These are phyloP conservation scores for Syzygium grande DNA, from an alignment of 345 rosid species.

Conservation along the genomic window DNA sequence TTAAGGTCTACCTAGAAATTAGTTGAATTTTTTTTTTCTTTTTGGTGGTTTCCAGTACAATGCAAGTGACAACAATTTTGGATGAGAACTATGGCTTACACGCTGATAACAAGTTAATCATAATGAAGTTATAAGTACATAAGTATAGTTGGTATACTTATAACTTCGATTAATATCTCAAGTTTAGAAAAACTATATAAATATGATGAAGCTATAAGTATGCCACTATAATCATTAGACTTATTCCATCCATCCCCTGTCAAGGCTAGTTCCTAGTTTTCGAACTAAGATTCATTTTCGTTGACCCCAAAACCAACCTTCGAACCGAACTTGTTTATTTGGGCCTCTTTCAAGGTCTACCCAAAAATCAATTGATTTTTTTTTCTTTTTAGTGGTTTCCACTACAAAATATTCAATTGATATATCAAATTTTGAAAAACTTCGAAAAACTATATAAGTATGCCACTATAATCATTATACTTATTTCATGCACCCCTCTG, in stretches of 20 bases:
- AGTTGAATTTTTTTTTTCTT: background rate
- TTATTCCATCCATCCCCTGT: background rate
- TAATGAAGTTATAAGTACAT: background rate
- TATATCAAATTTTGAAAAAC: background rate
- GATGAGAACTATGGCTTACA: background rate
- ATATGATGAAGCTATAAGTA: background rate
- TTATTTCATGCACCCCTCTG: background rate
- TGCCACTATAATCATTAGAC: background rate
- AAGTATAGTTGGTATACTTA: background rate
- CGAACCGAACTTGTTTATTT: fast-evolving
- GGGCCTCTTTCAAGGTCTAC: background rate
- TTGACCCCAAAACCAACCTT: background rate
- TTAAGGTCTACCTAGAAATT: background rate
- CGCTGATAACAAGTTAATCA: background rate
- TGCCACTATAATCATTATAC: background rate
- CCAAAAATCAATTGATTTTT: background rate
- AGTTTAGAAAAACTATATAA: background rate
- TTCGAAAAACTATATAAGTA: background rate
- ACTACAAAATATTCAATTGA: background rate
- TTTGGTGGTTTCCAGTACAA: background rate
- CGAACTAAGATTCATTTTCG: background rate
- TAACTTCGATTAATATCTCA: background rate
- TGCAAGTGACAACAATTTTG: background rate
- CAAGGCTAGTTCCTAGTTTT: background rate
- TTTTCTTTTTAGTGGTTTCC: background rate